Base-by-base conservation (phyloP, 306 rosid species). In the Fagus sylvatica region DNA sequence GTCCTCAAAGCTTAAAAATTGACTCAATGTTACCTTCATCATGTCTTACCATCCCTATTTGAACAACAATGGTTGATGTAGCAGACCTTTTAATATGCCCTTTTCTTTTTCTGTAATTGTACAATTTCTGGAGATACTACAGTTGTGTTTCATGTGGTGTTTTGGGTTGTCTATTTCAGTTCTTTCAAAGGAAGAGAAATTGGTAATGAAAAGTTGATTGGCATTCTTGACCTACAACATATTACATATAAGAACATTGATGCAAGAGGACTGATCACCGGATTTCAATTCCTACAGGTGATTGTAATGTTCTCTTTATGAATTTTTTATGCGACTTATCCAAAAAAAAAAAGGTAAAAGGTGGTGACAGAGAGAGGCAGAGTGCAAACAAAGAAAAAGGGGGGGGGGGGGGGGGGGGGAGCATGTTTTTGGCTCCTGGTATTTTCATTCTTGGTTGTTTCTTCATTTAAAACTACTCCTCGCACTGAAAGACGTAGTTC, bases 271-370 rank as follows among this genome's bases (percentile, higher is more conserved):
- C 79, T 92, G 56, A 94, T 92, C 70, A 94, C 97, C 0, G 98
- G 95, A 49, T 94, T 94, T 83, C 97, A 94, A 76, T 92, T 85
- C 74, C 78, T 94, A 82, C 98, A 94, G 96, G 98, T 92, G 71
- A 69, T 36, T 69, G n/a, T 7, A 34, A 22, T 72, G 12, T 71
- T 71, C 69, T 49, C 56, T 49, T 55, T 69, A 7, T 28, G 16
- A 42, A 36, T 71, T 66, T 34, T 66, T 41, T 12, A 62, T 69
- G 79, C 4, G 28, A 22, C 28, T 22, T 22, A 22, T 22, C 28
- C 28, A 22, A 22, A 22, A 22, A 22, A 22, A 22, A 22, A 22
- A 22, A 22, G 36, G 56, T 4, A 22, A 22, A 22, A 22, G 28
- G 28, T 0, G 28, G 28, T 0, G 28, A 22, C 28, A 22, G 2